Percentiles rank a stretch among this genome's conserved stretches.
These are phyloP conservation scores for Solanum dulcamara DNA, from an alignment of 257 asterid species.

Conservation along the genomic window DNA sequence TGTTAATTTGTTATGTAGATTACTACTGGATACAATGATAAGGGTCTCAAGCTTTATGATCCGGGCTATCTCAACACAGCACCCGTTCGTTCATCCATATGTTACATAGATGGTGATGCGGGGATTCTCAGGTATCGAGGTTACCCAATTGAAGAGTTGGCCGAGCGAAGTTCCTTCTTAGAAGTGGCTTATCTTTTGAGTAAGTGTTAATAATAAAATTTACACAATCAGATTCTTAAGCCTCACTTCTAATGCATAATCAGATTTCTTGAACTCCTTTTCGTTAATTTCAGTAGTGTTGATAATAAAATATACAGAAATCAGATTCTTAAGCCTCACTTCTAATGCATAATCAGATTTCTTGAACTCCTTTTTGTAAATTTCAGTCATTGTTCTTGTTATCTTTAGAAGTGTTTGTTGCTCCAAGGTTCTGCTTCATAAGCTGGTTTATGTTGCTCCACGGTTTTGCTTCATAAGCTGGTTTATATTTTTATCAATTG, in stretches of 20 bases:
- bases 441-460: neutral
- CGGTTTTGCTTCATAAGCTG: neutral
- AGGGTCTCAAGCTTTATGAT: constrained; percentile 95
- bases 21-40: constrained; percentile 52
- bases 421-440: neutral
- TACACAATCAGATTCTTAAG: neutral
- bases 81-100: constrained; percentile 87
- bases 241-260: neutral
- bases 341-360: neutral
- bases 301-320: too few relatives aligned
- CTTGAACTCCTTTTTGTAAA: neutral
- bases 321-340: neutral
- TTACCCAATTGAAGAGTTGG: constrained; percentile 2
- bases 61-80: constrained; percentile 98
- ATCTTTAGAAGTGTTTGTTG: neutral
- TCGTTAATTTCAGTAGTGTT: neutral
- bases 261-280: neutral
- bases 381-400: neutral
- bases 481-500: neutral
- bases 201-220: constrained; percentile 18
- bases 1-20: constrained; percentile 32
- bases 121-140: constrained; percentile 3
- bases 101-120: constrained; percentile 17
- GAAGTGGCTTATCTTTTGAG: constrained; percentile 96
- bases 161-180: neutral